A percentile compares a stretch with the other conserved stretches of the same genome.
phyloP scores from a whole-genome alignment of 306 rosid genomes.

The Hylodesmum podocarpum region DNA sequence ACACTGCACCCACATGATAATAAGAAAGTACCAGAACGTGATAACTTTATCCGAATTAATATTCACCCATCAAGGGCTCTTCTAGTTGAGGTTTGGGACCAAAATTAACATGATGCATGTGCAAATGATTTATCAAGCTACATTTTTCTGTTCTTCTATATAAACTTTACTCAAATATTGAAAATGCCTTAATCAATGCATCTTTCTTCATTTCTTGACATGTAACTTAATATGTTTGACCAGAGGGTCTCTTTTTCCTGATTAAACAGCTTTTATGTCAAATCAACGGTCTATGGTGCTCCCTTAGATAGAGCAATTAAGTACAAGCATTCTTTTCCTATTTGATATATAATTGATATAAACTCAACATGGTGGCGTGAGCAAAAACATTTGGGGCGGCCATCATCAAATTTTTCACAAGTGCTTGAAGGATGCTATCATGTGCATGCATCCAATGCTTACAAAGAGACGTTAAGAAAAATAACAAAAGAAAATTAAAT shows the following conservation, averaged over 20 bases:
- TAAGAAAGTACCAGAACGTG: not conserved
- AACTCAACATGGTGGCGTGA: constrained; percentile 5
- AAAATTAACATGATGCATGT: constrained; percentile 20
- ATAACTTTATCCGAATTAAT: not conserved
- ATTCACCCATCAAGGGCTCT: constrained; percentile 3
- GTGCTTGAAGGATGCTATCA: constrained; percentile 30
- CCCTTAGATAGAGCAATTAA: constrained; percentile 29
- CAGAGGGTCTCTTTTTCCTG: too few relatives aligned
- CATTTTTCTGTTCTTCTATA: not conserved
- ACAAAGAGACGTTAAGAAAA: constrained; percentile 25
- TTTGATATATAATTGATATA: not conserved
- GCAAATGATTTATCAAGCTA: not conserved
- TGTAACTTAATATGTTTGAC: not conserved
- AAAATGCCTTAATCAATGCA: not conserved
- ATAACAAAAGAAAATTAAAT: constrained; percentile 23
- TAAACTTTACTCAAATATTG: not conserved
- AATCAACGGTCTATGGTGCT: constrained; percentile 30
- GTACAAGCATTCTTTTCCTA: not conserved
- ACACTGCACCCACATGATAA: not conserved
- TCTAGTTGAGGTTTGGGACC: not conserved
- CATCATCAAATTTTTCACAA: constrained; percentile 27
- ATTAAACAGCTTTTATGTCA: not conserved
- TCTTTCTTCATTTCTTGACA: not conserved
- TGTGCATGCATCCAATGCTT: constrained; percentile 34
- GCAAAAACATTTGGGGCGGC: constrained; percentile 21